A percentile compares a stretch with the other conserved stretches of the same genome.
These are phyloP conservation scores for Esteya vermicola DNA, from an alignment of 2,329 filamentous ascomycete species.

Conservation along the genomic window DNA sequence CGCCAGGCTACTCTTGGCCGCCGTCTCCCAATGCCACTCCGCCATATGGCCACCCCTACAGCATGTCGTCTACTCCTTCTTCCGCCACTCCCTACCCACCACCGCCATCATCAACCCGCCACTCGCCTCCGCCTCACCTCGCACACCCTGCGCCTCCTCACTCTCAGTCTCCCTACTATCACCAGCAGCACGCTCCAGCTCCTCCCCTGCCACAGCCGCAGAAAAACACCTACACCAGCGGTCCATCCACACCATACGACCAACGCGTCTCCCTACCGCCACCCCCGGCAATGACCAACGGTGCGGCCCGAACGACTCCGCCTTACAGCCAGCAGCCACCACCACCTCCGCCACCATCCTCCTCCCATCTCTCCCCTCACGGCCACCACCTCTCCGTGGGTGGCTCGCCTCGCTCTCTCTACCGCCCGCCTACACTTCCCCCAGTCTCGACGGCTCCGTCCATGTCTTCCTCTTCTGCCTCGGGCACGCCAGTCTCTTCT, in stretches of 20 bases:
- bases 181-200: constrained; percentile 12
- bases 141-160: constrained; percentile 13
- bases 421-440: constrained; percentile 7
- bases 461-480: background rate
- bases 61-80: no score
- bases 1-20: constrained; percentile 35
- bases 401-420: constrained; percentile 6
- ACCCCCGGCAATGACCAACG: constrained; percentile 2
- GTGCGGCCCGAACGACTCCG: constrained; percentile 1
- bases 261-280: constrained; percentile 7
- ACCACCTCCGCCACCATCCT: background rate
- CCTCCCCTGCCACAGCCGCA: constrained; percentile 15
- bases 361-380: no score
- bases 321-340: constrained; percentile 1
- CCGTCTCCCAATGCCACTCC: constrained; percentile 41
- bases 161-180: constrained; percentile 7
- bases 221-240: constrained; percentile 5
- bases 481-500: background rate
- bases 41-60: constrained; percentile 34
- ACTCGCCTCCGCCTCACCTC: no score
- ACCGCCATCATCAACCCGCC: no score
- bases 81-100: constrained; percentile 16
- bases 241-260: constrained; percentile 10
- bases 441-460: constrained; percentile 4
- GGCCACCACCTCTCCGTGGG: constrained; percentile 1